Evolutionary conservation across 2,329 filamentous ascomycete species (phyloP).

Genomic region (Exophiala lecanii-corni): DNA sequence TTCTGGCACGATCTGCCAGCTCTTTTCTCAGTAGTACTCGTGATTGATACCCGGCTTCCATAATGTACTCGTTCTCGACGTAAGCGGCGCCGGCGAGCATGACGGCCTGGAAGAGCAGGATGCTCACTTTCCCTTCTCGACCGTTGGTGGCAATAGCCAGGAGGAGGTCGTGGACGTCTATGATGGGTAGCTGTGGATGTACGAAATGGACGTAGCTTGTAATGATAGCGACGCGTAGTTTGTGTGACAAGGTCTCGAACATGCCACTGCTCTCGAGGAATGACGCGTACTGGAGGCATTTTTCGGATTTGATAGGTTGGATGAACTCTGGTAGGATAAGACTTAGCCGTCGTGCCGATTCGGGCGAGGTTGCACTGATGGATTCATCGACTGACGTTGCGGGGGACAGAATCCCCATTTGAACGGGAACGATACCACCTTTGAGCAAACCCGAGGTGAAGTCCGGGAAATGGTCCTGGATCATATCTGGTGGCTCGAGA

Average conservation of each 20-base stretch:
- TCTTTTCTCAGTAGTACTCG: conserved; percentile 42
- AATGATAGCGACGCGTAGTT: conserved; percentile 73
- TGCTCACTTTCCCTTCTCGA: conserved; percentile 51
- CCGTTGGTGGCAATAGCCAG: conserved; percentile 56
- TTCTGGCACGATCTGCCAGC: conserved; percentile 39
- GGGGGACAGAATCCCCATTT: not conserved
- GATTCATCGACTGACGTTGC: not conserved
- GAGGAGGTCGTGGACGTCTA: conserved; percentile 62
- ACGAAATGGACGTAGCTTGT: conserved; percentile 82
- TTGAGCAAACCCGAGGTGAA: conserved; percentile 6
- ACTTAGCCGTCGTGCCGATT: not conserved
- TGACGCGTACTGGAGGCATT: conserved; percentile 74
- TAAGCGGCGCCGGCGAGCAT: conserved; percentile 90
- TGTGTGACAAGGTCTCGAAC: conserved; percentile 64
- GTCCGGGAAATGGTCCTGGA: conserved; percentile 12
- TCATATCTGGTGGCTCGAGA: no score
- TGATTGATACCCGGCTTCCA: conserved; percentile 68
- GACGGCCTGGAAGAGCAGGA: conserved; percentile 85
- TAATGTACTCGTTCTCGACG: conserved; percentile 81
- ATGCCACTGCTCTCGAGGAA: conserved; percentile 74
- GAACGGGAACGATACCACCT: not conserved
- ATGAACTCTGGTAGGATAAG: conserved; percentile 53
- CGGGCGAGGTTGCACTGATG: not conserved
- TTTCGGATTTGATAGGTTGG: conserved; percentile 69
- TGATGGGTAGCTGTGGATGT: conserved; percentile 85